Base-by-base conservation (phyloP, 768 basidiomycete species). In the Brasilioporus rufonigricans region DNA sequence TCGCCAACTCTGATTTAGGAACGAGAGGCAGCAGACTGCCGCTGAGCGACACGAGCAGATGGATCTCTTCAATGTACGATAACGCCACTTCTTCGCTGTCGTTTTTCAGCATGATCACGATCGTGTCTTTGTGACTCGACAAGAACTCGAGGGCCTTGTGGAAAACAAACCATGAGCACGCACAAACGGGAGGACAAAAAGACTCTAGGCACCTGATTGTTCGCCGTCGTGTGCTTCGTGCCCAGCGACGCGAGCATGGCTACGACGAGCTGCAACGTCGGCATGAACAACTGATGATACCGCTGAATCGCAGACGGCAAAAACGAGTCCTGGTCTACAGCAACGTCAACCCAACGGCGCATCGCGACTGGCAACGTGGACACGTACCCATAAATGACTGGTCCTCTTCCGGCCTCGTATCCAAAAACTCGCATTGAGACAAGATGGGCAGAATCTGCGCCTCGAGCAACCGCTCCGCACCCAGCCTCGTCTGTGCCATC, bases 281-380 rank as follows among this genome's bases (percentile, higher is more conserved):
- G 94, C 73, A 93, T 82, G 61, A 97, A 80, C 1, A 97, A 71
- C 64, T 97, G 94, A 63, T 97, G 93, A 67, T 97, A 94, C 33
- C 96, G 84, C 51, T 91, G 86, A 19, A 93, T 81, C 1, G 90
- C 90, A 0, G 89, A 87, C 5, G 93, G 93, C 12, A 95, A 76
- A 77, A 95, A 94, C n/a, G 84, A 82, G 61, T 92, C 87, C 38
- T 83, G 81, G 61, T 93, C 93, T 94, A 61, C 13, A 6, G 23
- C 41, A 14, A 4, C 24, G 18, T 58, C 44, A 50, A 40, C 57
- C 38, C 3, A 41, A 38, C 31, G 18, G 11, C 16, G 45, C 31
- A 33, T 35, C n/a, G 46, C 0, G 1, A 16, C 23, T 4, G 3
- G 5, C n/a, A n/a, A 26, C 36, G 12, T 23, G 18, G 4, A 35